Evolutionary conservation across 140 eudicot genomes (phyloP).

Genomic region (Senecio squalidus): DNA sequence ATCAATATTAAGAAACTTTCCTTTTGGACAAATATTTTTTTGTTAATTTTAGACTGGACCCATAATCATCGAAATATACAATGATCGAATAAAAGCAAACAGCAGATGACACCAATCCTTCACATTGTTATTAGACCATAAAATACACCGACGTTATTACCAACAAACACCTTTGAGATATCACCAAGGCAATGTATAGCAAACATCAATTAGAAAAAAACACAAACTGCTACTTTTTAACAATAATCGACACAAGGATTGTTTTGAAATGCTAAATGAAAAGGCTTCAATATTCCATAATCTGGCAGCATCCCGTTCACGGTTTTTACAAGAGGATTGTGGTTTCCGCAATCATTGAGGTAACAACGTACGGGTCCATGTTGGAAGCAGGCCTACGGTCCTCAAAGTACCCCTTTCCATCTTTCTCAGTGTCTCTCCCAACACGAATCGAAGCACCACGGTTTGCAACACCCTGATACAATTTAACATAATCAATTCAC

Average conservation of each 20-base stretch:
- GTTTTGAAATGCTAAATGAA: slow-evolving; percentile 18
- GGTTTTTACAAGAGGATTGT: slow-evolving; percentile 33
- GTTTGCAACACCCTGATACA: slow-evolving; percentile 56
- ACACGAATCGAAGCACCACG: slow-evolving; percentile 70
- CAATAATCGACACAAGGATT: slow-evolving; percentile 14
- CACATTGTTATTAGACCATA: slow-evolving; percentile 9
- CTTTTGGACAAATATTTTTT: too few species aligned
- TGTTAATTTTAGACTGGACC: too few species aligned
- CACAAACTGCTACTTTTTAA: slow-evolving; percentile 4
- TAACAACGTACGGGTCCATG: slow-evolving; percentile 69
- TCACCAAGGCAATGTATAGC: slow-evolving; percentile 19
- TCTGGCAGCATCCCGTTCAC: not conserved
- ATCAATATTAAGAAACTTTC: too few species aligned
- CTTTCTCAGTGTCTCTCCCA: slow-evolving; percentile 61
- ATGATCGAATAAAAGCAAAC: not conserved
- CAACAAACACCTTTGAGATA: slow-evolving; percentile 12
- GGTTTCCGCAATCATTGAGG: slow-evolving; percentile 67
- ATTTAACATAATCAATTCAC: not conserved
- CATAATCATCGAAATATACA: too few species aligned
- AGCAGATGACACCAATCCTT: not conserved
- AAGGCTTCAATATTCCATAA: not conserved
- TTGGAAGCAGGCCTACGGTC: slow-evolving; percentile 80
- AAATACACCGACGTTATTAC: slow-evolving; percentile 17
- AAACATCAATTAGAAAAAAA: not conserved
- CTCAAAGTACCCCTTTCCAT: slow-evolving; percentile 68